Conservation (phyloP, 2,329 filamentous ascomycete genomes). For the Penicillium sp. region DNA sequence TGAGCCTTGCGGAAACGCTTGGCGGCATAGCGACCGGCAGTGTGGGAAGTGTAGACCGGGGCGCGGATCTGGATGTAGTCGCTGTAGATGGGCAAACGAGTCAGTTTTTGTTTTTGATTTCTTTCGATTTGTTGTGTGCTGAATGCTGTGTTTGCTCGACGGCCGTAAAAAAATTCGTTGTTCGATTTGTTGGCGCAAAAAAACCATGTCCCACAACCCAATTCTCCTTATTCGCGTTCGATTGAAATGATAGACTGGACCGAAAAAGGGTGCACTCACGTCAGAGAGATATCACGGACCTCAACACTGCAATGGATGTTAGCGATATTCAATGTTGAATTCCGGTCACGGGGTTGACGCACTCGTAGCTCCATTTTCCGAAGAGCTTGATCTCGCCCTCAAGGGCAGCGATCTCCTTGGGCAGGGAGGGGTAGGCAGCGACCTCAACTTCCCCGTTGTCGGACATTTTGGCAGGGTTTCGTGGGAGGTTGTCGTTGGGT, state of each 20-base stretch:
- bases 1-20: conserved; percentile 99
- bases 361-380: conserved; percentile 30
- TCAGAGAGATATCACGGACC: conserved; percentile 99
- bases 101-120: conserved; percentile 29
- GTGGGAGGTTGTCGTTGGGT: conserved; percentile 43
- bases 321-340: neutral
- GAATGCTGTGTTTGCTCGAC: neutral
- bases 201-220: neutral
- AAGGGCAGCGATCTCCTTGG: conserved; percentile 88
- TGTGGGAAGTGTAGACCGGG: conserved; percentile 98
- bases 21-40: conserved; percentile 94
- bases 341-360: neutral
- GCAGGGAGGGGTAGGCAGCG: conserved; percentile 74
- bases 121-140: neutral
- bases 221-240: conserved; percentile 15
- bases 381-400: conserved; percentile 94
- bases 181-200: neutral
- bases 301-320: conserved; percentile 95
- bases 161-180: neutral
- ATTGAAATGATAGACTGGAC: conserved; percentile 8
- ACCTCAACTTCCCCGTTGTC: conserved; percentile 93
- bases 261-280: conserved; percentile 63
- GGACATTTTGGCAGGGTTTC: conserved; percentile 71
- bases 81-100: conserved; percentile 55
- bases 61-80: conserved; percentile 99